phyloP scores from a whole-genome alignment of 2,329 filamentous ascomycete genomes.

The Leptosphaerulina australis region DNA sequence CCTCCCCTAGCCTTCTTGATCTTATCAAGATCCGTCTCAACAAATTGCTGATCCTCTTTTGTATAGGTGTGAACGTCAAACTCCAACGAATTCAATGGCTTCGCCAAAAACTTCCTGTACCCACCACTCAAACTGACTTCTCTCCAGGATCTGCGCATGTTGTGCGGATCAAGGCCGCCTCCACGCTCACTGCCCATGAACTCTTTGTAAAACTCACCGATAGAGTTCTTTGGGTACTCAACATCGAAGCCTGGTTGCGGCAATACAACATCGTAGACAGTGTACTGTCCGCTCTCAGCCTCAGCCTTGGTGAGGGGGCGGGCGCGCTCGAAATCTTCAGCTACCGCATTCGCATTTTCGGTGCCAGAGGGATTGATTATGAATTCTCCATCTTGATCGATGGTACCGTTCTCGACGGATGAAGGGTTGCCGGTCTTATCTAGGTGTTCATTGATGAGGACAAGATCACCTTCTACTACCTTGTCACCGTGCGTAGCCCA shows the following conservation, averaged over 20 bases:
- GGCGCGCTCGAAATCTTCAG: slow-evolving; percentile 70
- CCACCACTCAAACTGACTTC: slow-evolving; percentile 88
- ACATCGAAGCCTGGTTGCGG: slow-evolving; percentile 93
- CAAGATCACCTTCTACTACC: slow-evolving; percentile 84
- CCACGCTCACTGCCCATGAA: slow-evolving; percentile 85
- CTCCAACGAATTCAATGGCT: slow-evolving; percentile 66
- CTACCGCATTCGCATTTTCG: slow-evolving; percentile 60
- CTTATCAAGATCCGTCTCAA: slow-evolving; percentile 82
- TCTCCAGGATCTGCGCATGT: slow-evolving; percentile 85
- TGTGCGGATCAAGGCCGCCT: slow-evolving; percentile 77
- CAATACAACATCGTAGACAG: slow-evolving; percentile 86
- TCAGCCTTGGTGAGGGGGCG: slow-evolving; percentile 79
- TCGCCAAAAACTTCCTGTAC: slow-evolving; percentile 83
- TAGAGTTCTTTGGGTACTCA: slow-evolving; percentile 80
- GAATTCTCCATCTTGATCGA: slow-evolving; percentile 68
- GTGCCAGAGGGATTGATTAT: slow-evolving; percentile 66
- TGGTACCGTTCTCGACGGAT: slow-evolving; percentile 37
- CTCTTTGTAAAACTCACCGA: slow-evolving; percentile 80
- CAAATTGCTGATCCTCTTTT: slow-evolving; percentile 79
- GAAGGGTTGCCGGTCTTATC: slow-evolving; percentile 51
- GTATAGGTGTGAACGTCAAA: slow-evolving; percentile 74
- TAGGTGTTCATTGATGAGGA: slow-evolving; percentile 68
- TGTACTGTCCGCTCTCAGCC: slow-evolving; percentile 74
- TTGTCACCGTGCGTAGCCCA: slow-evolving; percentile 75
- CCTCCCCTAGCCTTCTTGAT: slow-evolving; percentile 56